Base-by-base conservation (phyloP, 352 stramenopile genomes). In the Phytophthora cajani region DNA sequence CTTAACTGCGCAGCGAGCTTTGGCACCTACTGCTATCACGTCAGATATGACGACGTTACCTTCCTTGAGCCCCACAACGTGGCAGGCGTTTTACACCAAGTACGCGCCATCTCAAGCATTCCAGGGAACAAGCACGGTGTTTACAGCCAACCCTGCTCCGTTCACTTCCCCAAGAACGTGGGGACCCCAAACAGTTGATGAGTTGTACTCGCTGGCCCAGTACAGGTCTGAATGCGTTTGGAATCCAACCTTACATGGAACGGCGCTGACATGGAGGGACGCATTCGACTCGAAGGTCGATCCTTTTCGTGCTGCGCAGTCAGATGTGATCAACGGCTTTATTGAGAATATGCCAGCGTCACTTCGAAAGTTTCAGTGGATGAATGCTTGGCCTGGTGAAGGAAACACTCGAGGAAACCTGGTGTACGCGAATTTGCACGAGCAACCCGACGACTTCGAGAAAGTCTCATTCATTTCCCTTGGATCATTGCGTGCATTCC, bases 401-500 rank as follows among this genome's bases (percentile, higher is more conserved):
- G 67, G 54, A 5, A 67, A 66, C 6, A 77, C 55, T 8, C 69
- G 80, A 25, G 81, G 81, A 6, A 93, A 91, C 19, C 30, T 33
- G 12, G 67, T 82, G n/a, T 91, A 91, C 52, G 61, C 82, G 1
- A 71, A 81, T 4, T 56, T 80, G 17, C 23, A 60, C 19, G 56
- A 79, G 19, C 40, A 63, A 11, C 57, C 53, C 2, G 40, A 72
- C n/a, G 59, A 62, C 30, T 75, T 81, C 8, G 72, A 83, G 12
- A 72, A 78, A 36, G 0, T 10, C 1, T 55, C 71, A 8, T 79
- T 81, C 27, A 75, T 84, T 42, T 58, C 61, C 8, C 62, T 89
- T 10, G 82, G 71, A 8, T 71, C 69, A 6, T 32, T 92, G 2
- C 77, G 84, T 14, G 75, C 80, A 14, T 85, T 78, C 14, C 75